Conservation (phyloP, 2,329 filamentous ascomycete species). For the Laburnicola sp. region DNA sequence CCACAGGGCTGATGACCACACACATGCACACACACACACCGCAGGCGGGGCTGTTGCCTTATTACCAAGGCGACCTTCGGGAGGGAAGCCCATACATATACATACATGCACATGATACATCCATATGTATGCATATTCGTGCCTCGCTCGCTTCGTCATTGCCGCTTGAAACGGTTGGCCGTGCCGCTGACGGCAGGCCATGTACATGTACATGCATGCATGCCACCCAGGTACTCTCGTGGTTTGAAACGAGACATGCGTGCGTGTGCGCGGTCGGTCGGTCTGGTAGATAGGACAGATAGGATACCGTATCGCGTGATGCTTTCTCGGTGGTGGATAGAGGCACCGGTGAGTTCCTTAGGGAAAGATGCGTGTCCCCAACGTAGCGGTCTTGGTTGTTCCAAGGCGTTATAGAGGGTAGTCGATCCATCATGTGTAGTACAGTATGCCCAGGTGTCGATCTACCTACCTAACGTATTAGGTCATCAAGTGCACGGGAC, state of each 20-base stretch:
- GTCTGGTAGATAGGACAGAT: background rate
- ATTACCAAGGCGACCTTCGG: constrained; percentile 23
- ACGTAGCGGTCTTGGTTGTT: background rate
- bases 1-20: constrained; percentile 22
- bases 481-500: no score
- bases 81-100: constrained; percentile 7
- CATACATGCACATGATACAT: no score
- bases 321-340: no score
- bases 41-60: constrained; percentile 23
- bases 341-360: background rate
- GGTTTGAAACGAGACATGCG: constrained; percentile 3
- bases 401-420: background rate
- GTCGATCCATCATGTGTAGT: no score
- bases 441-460: no score
- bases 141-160: background rate
- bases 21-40: constrained; percentile 23
- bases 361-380: background rate
- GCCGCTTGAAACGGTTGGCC: background rate
- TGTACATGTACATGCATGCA: no score
- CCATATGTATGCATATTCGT: background rate
- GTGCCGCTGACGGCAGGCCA: background rate
- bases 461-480: no score
- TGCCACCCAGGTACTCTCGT: no score
- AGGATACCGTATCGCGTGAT: background rate
- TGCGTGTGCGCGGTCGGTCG: constrained; percentile 1